Evolutionary conservation across 768 basidiomycete species (phyloP).

Genomic region (Hypholoma sublateritium): DNA sequence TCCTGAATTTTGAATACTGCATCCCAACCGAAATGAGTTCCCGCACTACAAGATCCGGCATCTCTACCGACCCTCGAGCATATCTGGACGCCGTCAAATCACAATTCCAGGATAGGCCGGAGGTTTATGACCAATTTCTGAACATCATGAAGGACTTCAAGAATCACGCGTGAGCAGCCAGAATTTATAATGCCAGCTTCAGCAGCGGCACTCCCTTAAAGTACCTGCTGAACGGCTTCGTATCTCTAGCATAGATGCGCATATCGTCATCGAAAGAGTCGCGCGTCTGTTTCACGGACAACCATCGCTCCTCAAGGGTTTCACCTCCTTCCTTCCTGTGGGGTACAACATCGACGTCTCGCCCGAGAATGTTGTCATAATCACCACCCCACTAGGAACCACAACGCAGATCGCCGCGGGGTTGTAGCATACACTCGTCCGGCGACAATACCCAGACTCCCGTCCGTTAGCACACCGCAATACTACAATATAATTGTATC

Average conservation of each 20-base stretch:
- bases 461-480: no score
- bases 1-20: no score
- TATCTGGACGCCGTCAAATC: conserved; percentile 72
- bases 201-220: no score
- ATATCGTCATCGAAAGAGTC: conserved; percentile 57
- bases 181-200: background rate
- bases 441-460: no score
- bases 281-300: conserved; percentile 72
- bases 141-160: conserved; percentile 86
- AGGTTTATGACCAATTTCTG: conserved; percentile 69
- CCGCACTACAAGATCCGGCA: no score
- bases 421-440: no score
- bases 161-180: conserved; percentile 54
- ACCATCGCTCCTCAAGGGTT: conserved; percentile 72
- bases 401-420: background rate
- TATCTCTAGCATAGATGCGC: background rate
- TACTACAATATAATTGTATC: no score
- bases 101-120: conserved; percentile 64
- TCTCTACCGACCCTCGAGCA: conserved; percentile 51
- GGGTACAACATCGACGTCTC: conserved; percentile 30
- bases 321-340: conserved; percentile 79
- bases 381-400: background rate
- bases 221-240: no score
- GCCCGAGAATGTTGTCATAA: background rate
- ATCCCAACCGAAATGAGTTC: no score